A percentile compares a stretch with the other conserved stretches of the same genome.
Evolutionary conservation across 2,329 filamentous ascomycete species (phyloP).

Genomic region (Penicillium nordicum): DNA sequence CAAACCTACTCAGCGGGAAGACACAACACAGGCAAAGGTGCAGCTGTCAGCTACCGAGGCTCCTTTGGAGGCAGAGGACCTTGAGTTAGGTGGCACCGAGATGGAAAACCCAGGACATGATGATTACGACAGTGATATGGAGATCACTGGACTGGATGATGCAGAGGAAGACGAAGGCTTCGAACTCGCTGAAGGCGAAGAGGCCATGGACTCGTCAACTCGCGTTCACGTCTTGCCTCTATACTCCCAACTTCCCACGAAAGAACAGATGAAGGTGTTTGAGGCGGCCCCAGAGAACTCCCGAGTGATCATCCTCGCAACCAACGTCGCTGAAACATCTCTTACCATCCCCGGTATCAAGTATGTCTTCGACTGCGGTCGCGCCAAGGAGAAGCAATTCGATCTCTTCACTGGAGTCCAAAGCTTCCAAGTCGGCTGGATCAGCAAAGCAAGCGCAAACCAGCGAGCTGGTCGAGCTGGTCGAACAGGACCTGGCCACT

Average conservation of each 20-base stretch:
- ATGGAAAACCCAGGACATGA: slow-evolving; percentile 50
- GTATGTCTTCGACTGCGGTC: slow-evolving; percentile 92
- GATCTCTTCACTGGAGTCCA: slow-evolving; percentile 87
- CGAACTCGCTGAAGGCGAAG: slow-evolving; percentile 57
- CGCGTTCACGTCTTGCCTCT: slow-evolving; percentile 86
- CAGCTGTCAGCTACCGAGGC: slow-evolving; percentile 73
- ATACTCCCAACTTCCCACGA: slow-evolving; percentile 86
- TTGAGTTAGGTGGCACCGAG: slow-evolving; percentile 67
- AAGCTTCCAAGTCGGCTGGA: slow-evolving; percentile 92
- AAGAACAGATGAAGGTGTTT: slow-evolving; percentile 88
- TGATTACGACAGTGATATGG: slow-evolving; percentile 54
- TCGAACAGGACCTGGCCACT: slow-evolving; percentile 91
- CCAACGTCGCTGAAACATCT: slow-evolving; percentile 95
- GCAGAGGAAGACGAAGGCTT: slow-evolving; percentile 64
- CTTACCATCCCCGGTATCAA: slow-evolving; percentile 92
- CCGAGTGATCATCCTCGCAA: slow-evolving; percentile 83
- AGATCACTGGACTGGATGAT: slow-evolving; percentile 59
- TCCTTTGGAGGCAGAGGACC: slow-evolving; percentile 78
- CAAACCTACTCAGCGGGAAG: slow-evolving; percentile 50
- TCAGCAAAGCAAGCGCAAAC: slow-evolving; percentile 92
- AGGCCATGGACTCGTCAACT: slow-evolving; percentile 57
- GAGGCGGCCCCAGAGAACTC: slow-evolving; percentile 77
- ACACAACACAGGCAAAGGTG: slow-evolving; percentile 62
- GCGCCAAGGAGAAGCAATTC: slow-evolving; percentile 88
- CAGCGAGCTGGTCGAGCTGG: slow-evolving; percentile 92